Evolutionary conservation across 164 flowering plant species (phyloP).

Genomic region (Sextonia rubra): DNA sequence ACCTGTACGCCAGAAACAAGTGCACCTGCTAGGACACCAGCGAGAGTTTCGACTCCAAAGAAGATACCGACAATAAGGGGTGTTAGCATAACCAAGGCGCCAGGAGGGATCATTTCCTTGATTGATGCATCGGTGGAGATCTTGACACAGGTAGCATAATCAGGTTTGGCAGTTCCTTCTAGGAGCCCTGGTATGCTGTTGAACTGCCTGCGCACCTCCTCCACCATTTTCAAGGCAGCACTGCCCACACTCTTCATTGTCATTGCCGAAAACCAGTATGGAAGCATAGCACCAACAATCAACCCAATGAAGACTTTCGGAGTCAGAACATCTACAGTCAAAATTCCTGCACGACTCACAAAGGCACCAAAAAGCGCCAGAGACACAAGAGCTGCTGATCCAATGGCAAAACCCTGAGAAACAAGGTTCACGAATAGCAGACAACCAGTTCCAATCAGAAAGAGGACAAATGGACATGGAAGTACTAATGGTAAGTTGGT

Average conservation of each 20-base stretch:
- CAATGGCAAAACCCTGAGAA: slow-evolving; percentile 75
- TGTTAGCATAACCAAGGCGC: slow-evolving; percentile 77
- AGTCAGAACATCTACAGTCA: slow-evolving; percentile 58
- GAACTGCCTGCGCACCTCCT: slow-evolving; percentile 87
- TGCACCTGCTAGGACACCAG: slow-evolving; percentile 77
- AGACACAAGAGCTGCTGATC: slow-evolving; percentile 82
- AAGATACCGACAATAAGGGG: slow-evolving; percentile 71
- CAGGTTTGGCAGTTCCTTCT: slow-evolving; percentile 74
- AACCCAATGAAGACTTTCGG: slow-evolving; percentile 78
- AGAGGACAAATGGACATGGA: neutral
- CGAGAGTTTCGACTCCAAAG: slow-evolving; percentile 74
- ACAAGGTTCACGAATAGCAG: slow-evolving; percentile 5
- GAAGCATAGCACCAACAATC: slow-evolving; percentile 88
- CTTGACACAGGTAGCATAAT: slow-evolving; percentile 72
- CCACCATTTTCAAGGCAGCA: slow-evolving; percentile 84
- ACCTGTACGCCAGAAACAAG: slow-evolving; percentile 73
- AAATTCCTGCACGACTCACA: slow-evolving; percentile 62
- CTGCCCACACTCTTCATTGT: slow-evolving; percentile 87
- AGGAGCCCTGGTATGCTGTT: slow-evolving; percentile 75
- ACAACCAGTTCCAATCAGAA: neutral
- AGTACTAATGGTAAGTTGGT: neutral
- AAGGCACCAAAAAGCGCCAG: slow-evolving; percentile 82
- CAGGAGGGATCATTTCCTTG: slow-evolving; percentile 82
- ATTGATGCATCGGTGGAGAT: slow-evolving; percentile 84
- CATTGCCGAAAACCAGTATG: slow-evolving; percentile 89